Evolutionary conservation across 2,329 filamentous ascomycete species (phyloP), one percentile per base, ranked within the genome.

Genomic region (Aspergillus glaucus): DNA sequence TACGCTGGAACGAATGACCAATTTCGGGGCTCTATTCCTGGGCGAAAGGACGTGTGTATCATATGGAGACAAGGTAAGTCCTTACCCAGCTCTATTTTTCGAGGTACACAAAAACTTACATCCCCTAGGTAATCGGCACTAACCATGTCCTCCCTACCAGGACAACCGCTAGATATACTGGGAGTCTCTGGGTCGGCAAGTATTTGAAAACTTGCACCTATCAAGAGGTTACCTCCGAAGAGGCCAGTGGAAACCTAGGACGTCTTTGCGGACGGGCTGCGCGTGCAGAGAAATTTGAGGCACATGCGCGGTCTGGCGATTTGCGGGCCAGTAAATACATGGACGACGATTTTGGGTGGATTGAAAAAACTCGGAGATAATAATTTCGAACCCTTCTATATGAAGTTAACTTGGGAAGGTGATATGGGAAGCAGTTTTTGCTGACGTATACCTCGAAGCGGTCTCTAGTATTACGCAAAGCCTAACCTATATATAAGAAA

Each of bases 131-230:
- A 32, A 79, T 79, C 50, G 77, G 76, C 1, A 79, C 77, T 2
- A 79, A 79, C 55, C 77, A 79, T 54, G 76, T 79, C 2, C 64
- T 80, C 0, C 76, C 77, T 0, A 79, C 77, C 0, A 64, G 69
- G 2, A 68, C 69, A 17, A 75, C 75, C 0, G 71, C 72, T 0
- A 60, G 72, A 2, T 79, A 75, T 54, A 79, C 76, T 0, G 76
- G 76, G 2, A 77, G 77, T 1, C 64, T 79, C 3, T 79, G 76
- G 76, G 76, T 79, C 2, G 76, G 77, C n/a, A 79, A 79, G 57
- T 79, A 69, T 52, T 62, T 79, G 14, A 67, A 70, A 30, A 79
- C 76, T 0, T 65, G 70, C n/a, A 79, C 77, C 0, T 79, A 79
- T 53, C 76, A 79, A 54, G 75, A 79, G 50, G 75, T 79, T 0